Conservation (phyloP, 345 rosid species). For the Euphorbia lathyris region DNA sequence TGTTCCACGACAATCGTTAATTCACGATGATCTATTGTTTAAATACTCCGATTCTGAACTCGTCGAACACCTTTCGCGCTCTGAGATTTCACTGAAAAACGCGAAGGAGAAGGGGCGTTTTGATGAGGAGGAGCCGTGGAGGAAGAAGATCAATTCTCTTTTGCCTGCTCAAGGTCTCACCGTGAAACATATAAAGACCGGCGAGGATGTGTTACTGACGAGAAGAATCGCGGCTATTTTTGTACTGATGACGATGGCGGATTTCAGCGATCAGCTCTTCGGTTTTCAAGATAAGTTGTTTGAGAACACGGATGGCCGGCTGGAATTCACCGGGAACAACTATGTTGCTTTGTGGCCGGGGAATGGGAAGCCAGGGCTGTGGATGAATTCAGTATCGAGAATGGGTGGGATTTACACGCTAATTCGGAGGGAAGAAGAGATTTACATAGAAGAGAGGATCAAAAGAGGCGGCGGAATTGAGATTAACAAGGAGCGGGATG, state of each 20-base stretch:
- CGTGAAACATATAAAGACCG: constrained; percentile 75
- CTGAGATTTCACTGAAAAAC: constrained; percentile 50
- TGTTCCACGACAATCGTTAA: constrained; percentile 75
- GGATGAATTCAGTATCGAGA: constrained; percentile 71
- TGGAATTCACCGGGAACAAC: constrained; percentile 65
- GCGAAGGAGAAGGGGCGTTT: constrained; percentile 63
- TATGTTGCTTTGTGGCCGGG: constrained; percentile 80
- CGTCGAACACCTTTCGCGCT: constrained; percentile 52
- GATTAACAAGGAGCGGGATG: constrained; percentile 49
- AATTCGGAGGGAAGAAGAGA: constrained; percentile 77
- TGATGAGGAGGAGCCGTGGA: constrained; percentile 63
- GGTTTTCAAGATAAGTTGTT: constrained; percentile 71
- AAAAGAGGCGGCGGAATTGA: constrained; percentile 28
- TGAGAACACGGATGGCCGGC: constrained; percentile 55
- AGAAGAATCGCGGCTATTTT: constrained; percentile 71
- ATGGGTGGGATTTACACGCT: constrained; percentile 76
- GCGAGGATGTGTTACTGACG: constrained; percentile 58
- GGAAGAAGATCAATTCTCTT: constrained; percentile 60
- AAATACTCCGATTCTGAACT: constrained; percentile 67
- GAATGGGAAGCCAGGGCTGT: constrained; percentile 76
- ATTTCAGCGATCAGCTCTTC: constrained; percentile 84
- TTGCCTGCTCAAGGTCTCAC: constrained; percentile 56
- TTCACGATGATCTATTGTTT: constrained; percentile 81
- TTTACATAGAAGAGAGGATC: constrained; percentile 53
- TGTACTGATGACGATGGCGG: constrained; percentile 81